phyloP scores from a whole-genome alignment of 202 grass and related monocot genomes.

The Panicum hallii region DNA sequence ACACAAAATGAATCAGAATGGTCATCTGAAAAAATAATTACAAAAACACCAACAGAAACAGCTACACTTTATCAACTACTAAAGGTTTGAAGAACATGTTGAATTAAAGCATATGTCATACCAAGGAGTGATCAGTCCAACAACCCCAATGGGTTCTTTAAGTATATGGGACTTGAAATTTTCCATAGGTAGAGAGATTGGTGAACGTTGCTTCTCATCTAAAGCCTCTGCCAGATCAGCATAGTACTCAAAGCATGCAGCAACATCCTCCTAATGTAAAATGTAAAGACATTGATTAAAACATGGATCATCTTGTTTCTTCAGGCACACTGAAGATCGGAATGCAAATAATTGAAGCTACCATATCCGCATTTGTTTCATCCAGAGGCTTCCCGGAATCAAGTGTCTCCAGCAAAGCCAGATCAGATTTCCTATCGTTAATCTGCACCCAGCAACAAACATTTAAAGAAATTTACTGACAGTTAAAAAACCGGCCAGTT shows the following conservation, averaged over 20 bases:
- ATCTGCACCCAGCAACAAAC: constrained; percentile 57
- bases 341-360: constrained; percentile 33
- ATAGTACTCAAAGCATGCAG: constrained; percentile 80
- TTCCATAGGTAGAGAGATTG: constrained; percentile 69
- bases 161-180: constrained; percentile 65
- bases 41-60: background rate
- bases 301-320: background rate
- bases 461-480: constrained; percentile 32
- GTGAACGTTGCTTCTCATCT: constrained; percentile 62
- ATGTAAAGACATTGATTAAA: constrained; percentile 37
- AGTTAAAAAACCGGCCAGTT: background rate
- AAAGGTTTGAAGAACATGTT: constrained; percentile 21
- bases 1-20: constrained; percentile 16
- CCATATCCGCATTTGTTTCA: constrained; percentile 72
- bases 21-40: constrained; percentile 2
- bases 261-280: constrained; percentile 70
- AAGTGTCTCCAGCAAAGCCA: constrained; percentile 69
- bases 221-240: constrained; percentile 74
- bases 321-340: constrained; percentile 21
- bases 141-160: constrained; percentile 84
- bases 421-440: constrained; percentile 64
- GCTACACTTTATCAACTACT: background rate
- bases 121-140: constrained; percentile 84
- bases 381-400: constrained; percentile 82
- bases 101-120: constrained; percentile 47